These are phyloP conservation scores for Zygoascus meyerae DNA, from an alignment of 1,139 yeast genomes.

Conservation along the genomic window DNA sequence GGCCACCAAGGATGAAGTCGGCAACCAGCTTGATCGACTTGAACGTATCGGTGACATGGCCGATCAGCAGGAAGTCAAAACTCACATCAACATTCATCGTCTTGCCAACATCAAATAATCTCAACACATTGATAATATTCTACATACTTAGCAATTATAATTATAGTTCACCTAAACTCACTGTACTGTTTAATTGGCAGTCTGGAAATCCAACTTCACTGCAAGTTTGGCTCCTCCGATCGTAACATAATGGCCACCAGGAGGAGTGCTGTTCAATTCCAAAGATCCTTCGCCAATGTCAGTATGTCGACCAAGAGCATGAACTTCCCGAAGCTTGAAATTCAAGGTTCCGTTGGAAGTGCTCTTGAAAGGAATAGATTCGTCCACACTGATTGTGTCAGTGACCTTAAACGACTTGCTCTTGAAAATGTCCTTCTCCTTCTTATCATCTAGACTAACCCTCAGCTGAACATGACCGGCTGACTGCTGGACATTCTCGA, in stretches of 20 bases:
- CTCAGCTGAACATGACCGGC: conserved; percentile 24
- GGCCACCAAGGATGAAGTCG: conserved; percentile 50
- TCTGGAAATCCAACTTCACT: conserved; percentile 9
- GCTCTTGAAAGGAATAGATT: conserved; percentile 62
- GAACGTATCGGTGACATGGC: conserved; percentile 48
- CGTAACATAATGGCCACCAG: conserved; percentile 3
- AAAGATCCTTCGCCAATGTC: conserved; percentile 53
- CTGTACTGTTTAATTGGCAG: not conserved
- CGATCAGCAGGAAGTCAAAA: conserved; percentile 48
- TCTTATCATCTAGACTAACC: conserved; percentile 27
- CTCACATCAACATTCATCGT: conserved; percentile 45
- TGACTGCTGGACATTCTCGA: conserved; percentile 26
- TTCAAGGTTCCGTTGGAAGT: conserved; percentile 53
- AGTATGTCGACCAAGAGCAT: conserved; percentile 64
- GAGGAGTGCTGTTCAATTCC: conserved; percentile 17
- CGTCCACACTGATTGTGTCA: conserved; percentile 53
- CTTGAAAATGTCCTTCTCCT: conserved; percentile 53
- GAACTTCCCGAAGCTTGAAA: conserved; percentile 46
- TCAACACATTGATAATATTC: conserved; percentile 1
- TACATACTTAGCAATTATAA: not conserved
- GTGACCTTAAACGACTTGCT: conserved; percentile 56
- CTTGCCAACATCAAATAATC: conserved; percentile 35
- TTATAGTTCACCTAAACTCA: not conserved
- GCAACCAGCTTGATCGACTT: conserved; percentile 46
- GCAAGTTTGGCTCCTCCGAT: conserved; percentile 5